Conservation (phyloP, 1,284 basidiomycete species). For the Heterobasidion irregulare region DNA sequence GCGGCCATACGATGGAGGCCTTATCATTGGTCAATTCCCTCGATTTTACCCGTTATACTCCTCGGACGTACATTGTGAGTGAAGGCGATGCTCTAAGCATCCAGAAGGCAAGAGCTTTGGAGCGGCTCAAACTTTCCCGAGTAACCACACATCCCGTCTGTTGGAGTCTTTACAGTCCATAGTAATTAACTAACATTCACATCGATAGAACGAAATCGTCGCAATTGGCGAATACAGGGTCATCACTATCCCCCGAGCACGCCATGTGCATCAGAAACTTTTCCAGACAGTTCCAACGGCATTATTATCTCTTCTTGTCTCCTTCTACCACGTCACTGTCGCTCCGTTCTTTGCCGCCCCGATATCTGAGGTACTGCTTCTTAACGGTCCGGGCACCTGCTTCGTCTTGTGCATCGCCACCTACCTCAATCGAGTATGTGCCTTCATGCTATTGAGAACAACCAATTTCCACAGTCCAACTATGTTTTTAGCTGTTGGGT, state of each 20-base stretch:
- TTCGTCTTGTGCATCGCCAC: conserved; percentile 71
- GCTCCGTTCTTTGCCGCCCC: conserved; percentile 24
- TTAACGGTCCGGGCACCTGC: conserved; percentile 97
- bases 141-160: conserved; percentile 13
- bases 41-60: conserved; percentile 70
- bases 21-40: conserved; percentile 70
- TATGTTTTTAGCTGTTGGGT: conserved; percentile 57
- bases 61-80: conserved; percentile 78
- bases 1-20: conserved; percentile 93
- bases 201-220: conserved; percentile 7
- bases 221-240: conserved; percentile 34
- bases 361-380: conserved; percentile 62
- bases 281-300: conserved; percentile 63
- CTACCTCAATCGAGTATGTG: conserved; percentile 69
- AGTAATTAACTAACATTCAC: neutral
- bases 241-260: conserved; percentile 74
- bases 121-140: conserved; percentile 30
- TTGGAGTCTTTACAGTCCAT: conserved; percentile 5
- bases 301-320: conserved; percentile 46
- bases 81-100: conserved; percentile 77
- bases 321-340: conserved; percentile 51
- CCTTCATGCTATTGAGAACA: neutral
- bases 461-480: neutral
- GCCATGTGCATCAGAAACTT: conserved; percentile 75
- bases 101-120: conserved; percentile 63